Conservation (phyloP, 1,139 yeast species). For the Debaryomyces sp. region DNA sequence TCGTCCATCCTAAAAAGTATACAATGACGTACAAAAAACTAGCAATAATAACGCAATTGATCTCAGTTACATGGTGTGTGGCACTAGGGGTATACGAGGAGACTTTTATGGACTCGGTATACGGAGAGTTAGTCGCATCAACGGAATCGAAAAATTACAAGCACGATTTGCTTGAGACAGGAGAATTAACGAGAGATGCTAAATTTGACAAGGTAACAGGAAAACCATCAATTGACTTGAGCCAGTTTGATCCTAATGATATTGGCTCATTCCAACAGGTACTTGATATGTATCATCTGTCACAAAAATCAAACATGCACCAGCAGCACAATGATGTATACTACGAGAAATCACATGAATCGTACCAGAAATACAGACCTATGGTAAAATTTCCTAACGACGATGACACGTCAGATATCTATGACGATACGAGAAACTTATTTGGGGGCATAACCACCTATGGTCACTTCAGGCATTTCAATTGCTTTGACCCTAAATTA, state of each 20-base stretch:
- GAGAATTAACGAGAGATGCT: neutral
- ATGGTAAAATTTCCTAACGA: constrained; percentile 34
- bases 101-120: constrained; percentile 23
- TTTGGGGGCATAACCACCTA: constrained; percentile 52
- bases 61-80: neutral
- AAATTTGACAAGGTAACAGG: neutral
- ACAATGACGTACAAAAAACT: neutral
- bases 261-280: neutral
- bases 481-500: constrained; percentile 36
- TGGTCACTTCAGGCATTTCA: constrained; percentile 42
- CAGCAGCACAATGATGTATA: constrained; percentile 8
- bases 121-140: constrained; percentile 18
- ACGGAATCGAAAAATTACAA: constrained; percentile 8
- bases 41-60: neutral
- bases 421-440: constrained; percentile 17
- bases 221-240: neutral
- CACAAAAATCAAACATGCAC: constrained; percentile 3
- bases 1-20: neutral
- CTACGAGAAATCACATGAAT: constrained; percentile 17
- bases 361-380: constrained; percentile 22
- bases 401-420: constrained; percentile 41
- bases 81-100: neutral
- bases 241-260: neutral
- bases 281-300: constrained; percentile 2
- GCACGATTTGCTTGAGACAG: constrained; percentile 3